Evolutionary conservation across 1,284 basidiomycete species (phyloP), one percentile per base, ranked within the genome.

Genomic region (Schizophyllum amplum): DNA sequence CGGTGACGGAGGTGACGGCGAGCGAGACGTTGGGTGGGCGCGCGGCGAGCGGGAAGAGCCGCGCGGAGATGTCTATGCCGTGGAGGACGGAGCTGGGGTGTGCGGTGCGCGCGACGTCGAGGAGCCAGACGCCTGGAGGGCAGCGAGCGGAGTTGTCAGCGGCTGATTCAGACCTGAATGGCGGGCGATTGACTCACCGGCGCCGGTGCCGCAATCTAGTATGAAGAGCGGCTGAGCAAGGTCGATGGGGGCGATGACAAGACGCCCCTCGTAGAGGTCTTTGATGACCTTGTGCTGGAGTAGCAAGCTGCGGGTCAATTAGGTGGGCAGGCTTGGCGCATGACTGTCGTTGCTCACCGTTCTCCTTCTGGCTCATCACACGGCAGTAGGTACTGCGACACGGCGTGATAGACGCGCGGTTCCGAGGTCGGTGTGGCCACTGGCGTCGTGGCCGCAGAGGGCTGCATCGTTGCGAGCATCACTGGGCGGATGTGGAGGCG

Each of bases 161-260:
- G 33, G n/a, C n/a, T 5, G 23, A 11, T 13, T 1, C 17, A 13
- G 20, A 23, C 17, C 13, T 21, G 33, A 42, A 17, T 42, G 33
- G 33, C 17, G 7, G 11, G 33, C 33, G 33, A 17, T 17, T 17
- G 33, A 48, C 59, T 50, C 33, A 66, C 67, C 66, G 25, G 63
- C 61, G 1, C 66, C 68, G 11, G 63, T 62, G 15, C 62, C 67
- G 47, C 57, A 62, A 51, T 69, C 67, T 17, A 68, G 60, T 15
- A 67, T 59, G 48, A 61, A 59, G 54, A 65, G 63, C 20, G 26
- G 59, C 11, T 52, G 17, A 5, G 47, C 46, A 17, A 67, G 53
- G 7, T 51, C 17, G 1, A 67, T 47, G 7, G 63, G 61, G 0
- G 65, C 57, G 9, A 63, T 33, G 4, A 67, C 27, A 24, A 66